Evolutionary conservation across 148 eudicot genomes (phyloP), one percentile per base, ranked within the genome.

Genomic region (Gaultheria prostrata): DNA sequence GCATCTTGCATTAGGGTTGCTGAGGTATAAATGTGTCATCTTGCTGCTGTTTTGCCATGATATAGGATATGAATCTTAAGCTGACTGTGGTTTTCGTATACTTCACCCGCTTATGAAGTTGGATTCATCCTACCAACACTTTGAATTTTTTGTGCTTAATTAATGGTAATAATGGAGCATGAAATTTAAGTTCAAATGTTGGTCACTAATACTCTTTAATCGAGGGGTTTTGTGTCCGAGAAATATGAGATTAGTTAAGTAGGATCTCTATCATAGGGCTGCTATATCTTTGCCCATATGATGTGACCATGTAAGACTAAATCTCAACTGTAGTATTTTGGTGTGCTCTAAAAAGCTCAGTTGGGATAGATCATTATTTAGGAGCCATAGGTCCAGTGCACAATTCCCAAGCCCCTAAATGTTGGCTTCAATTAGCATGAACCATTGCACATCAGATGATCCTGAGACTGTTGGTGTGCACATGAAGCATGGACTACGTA

Each of bases 1-100:
- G 98, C 98, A 43, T 89, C 93, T 81, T 95, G 98, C 91, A 87
- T 95, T 72, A 92, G 88, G 90, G 95, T 95, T 71, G 92, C 95
- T 84, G 94, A 94, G 92, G 95, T 92, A 90, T 48, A 84, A 59
- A 35, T 49, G 12, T 35, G 7, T 82, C 49, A 67, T 84, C 51
- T 73, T 85, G 35, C 10, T 80, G 39, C 33, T 63, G 63, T 48
- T 30, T 59, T 75, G 26, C 56, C 54, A 7, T 77, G 49, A 45
- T 51, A 46, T 81, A n/a, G 49, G 45, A 53, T 80, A 28, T 80
- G 4, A 33, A 17, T 80, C 21, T 5, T 56, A 53, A 35, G 17
- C 67, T 51, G 21, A 50, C 61, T 78, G 21, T 33, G 51, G 21
- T 49, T 61, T 61, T 76, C 21, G 15, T 71, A 4, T n/a, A 14